Conservation (phyloP, 805 yeast genomes). For the Ogataea kodamae region DNA sequence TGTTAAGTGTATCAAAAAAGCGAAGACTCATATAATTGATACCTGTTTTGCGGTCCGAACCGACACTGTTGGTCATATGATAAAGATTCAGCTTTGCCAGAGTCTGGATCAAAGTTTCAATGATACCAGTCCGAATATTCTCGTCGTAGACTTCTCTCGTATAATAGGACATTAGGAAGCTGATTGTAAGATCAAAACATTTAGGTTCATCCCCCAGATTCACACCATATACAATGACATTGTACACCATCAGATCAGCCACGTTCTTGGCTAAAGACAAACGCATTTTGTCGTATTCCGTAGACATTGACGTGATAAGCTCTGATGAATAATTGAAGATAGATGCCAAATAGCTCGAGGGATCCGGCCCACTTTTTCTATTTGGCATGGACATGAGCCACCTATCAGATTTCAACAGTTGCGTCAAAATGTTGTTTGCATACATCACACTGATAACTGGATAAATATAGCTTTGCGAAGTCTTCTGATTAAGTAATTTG, state of each 20-base stretch:
- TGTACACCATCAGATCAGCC: conserved; percentile 32
- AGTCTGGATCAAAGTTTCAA: conserved; percentile 32
- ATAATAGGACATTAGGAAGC: conserved; percentile 22
- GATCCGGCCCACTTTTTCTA: conserved; percentile 23
- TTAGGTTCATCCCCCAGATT: conserved; percentile 23
- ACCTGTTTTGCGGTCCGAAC: conserved; percentile 23
- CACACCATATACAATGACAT: conserved; percentile 30
- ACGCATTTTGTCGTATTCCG: conserved; percentile 30
- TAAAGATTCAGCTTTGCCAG: conserved; percentile 31
- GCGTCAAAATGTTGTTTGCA: conserved; percentile 27
- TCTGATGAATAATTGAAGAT: conserved; percentile 19
- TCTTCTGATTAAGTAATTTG: conserved; percentile 24
- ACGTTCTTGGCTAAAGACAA: conserved; percentile 30
- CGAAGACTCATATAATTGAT: conserved; percentile 31
- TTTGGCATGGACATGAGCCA: conserved; percentile 23
- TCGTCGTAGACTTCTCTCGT: conserved; percentile 14
- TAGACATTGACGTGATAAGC: conserved; percentile 25
- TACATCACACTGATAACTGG: conserved; percentile 31
- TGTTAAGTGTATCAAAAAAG: conserved; percentile 27
- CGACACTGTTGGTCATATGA: conserved; percentile 28
- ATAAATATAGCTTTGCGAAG: conserved; percentile 24
- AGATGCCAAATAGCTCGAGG: conserved; percentile 22
- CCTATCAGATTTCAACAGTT: conserved; percentile 33
- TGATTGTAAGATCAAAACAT: conserved; percentile 26
- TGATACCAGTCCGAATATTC: conserved; percentile 24